A percentile compares a stretch with the other conserved stretches of the same genome.
Evolutionary conservation across 441 rosid genomes (phyloP).

Genomic region (Biscutella auriculata): DNA sequence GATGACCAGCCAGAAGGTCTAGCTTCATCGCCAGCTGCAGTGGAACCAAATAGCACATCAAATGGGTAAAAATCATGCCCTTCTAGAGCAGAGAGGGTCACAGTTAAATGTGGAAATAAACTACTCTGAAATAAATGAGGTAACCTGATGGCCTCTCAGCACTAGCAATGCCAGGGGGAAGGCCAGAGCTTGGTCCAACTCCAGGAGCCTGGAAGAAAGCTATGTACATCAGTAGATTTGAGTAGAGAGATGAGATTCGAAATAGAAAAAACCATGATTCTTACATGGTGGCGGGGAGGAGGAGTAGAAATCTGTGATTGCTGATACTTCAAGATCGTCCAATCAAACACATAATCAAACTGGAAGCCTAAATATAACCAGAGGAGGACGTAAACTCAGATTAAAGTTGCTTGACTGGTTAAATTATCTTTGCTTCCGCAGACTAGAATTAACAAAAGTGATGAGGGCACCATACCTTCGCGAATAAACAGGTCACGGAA

Average conservation of each 20-base stretch:
- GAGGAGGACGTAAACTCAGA: too few species aligned
- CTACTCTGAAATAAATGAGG: not conserved
- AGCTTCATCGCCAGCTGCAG: slow-evolving; percentile 56
- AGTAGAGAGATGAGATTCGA: not conserved
- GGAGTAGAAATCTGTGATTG: slow-evolving; percentile 70
- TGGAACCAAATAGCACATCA: slow-evolving; percentile 6
- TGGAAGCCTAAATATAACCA: too few species aligned
- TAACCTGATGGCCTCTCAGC: slow-evolving; percentile 71
- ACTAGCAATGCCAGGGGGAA: slow-evolving; percentile 57
- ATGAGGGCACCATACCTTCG: too few species aligned
- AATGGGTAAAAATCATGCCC: slow-evolving; percentile 5
- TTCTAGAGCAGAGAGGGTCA: not conserved
- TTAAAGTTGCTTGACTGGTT: too few species aligned
- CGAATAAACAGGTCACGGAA: slow-evolving; percentile 95
- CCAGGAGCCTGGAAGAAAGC: slow-evolving; percentile 44
- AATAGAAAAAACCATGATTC: not conserved
- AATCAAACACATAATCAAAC: slow-evolving; percentile 91
- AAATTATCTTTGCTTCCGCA: too few species aligned
- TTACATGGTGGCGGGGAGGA: slow-evolving; percentile 48
- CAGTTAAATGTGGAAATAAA: not conserved
- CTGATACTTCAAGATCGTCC: slow-evolving; percentile 97
- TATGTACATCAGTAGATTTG: not conserved
- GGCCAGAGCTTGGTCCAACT: slow-evolving; percentile 77
- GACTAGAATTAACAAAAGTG: too few species aligned
- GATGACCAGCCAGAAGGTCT: slow-evolving; percentile 55